A percentile compares a stretch with the other conserved stretches of the same genome.
Evolutionary conservation across 768 basidiomycete genomes (phyloP).

Genomic region (Leccinum broughii): DNA sequence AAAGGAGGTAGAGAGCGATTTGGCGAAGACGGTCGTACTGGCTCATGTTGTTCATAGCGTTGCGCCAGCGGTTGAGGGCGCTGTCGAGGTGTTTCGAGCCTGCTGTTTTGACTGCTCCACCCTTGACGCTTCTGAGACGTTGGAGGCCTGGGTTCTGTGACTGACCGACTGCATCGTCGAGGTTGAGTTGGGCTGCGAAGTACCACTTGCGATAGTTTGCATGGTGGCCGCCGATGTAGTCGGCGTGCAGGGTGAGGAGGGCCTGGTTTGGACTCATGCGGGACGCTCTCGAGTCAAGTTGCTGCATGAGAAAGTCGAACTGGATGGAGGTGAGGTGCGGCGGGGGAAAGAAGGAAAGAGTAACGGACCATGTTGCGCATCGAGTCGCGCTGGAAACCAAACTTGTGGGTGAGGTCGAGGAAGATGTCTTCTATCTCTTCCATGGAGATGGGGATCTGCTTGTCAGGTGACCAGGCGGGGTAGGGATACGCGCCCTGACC

Average conservation of each 20-base stretch:
- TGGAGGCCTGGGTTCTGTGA: slow-evolving; percentile 91
- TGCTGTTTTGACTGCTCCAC: slow-evolving; percentile 48
- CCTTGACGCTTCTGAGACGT: slow-evolving; percentile 81
- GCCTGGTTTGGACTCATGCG: slow-evolving; percentile 98
- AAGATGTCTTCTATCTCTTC: slow-evolving; percentile 99
- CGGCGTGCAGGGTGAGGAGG: slow-evolving; percentile 93
- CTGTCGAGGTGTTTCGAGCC: slow-evolving; percentile 85
- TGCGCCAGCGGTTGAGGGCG: slow-evolving; percentile 93
- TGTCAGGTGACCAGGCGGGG: slow-evolving; percentile 93
- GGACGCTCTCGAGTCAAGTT: slow-evolving; percentile 96
- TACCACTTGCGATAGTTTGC: slow-evolving; percentile 99
- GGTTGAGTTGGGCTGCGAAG: slow-evolving; percentile 97
- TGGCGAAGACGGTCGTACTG: slow-evolving; percentile 98
- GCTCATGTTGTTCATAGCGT: slow-evolving; percentile 99
- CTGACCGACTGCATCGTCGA: slow-evolving; percentile 97
- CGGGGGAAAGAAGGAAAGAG: not conserved
- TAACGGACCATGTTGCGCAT: slow-evolving; percentile 88
- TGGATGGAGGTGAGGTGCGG: slow-evolving; percentile 31
- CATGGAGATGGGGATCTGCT: slow-evolving; percentile 93
- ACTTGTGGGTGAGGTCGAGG: slow-evolving; percentile 97
- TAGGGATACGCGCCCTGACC: slow-evolving; percentile 68
- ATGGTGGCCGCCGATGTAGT: slow-evolving; percentile 98
- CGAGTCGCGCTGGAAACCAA: slow-evolving; percentile 95
- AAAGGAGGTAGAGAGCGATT: slow-evolving; percentile 92
- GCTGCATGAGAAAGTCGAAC: slow-evolving; percentile 98